Evolutionary conservation across 1,284 basidiomycete species (phyloP).

Genomic region (Boletus albobrunnescens): DNA sequence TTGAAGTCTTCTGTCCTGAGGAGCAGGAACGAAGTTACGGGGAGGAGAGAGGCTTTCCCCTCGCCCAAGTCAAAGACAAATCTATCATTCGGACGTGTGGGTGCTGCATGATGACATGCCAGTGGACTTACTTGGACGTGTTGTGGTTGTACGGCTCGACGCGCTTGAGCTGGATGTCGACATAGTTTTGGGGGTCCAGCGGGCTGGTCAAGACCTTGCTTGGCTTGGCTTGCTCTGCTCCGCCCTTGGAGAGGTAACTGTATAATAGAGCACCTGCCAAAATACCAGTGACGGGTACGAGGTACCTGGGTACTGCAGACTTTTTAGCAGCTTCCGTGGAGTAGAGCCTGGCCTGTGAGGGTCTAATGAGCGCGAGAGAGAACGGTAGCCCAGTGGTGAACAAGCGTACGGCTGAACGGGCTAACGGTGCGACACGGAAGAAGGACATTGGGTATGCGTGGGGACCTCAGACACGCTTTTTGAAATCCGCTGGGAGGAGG

Average conservation of each 20-base stretch:
- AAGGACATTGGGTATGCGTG: constrained; percentile 34
- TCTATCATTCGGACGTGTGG: constrained; percentile 32
- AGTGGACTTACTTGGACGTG: constrained; percentile 54
- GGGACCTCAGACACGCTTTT: constrained; percentile 28
- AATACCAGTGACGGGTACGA: constrained; percentile 40
- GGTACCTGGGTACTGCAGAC: constrained; percentile 36
- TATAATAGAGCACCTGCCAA: constrained; percentile 18
- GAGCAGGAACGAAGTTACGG: constrained; percentile 68
- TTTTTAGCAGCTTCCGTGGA: constrained; percentile 47
- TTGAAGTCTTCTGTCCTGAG: constrained; percentile 59
- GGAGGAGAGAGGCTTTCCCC: constrained; percentile 73
- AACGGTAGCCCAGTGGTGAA: too few species aligned
- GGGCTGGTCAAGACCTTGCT: constrained; percentile 57
- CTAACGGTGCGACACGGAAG: constrained; percentile 37
- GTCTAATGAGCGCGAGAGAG: not conserved
- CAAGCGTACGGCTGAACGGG: constrained; percentile 42
- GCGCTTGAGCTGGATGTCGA: constrained; percentile 80
- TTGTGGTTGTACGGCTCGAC: constrained; percentile 93
- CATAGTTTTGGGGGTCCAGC: constrained; percentile 69
- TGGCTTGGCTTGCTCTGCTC: constrained; percentile 33
- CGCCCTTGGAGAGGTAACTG: constrained; percentile 20
- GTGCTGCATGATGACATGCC: not conserved
- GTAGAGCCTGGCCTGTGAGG: constrained; percentile 36
- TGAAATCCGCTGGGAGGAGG: constrained; percentile 2
- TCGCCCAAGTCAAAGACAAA: constrained; percentile 88